Base-by-base conservation (phyloP, 1,284 basidiomycete genomes). In the Ceratobasidium sp. region DNA sequence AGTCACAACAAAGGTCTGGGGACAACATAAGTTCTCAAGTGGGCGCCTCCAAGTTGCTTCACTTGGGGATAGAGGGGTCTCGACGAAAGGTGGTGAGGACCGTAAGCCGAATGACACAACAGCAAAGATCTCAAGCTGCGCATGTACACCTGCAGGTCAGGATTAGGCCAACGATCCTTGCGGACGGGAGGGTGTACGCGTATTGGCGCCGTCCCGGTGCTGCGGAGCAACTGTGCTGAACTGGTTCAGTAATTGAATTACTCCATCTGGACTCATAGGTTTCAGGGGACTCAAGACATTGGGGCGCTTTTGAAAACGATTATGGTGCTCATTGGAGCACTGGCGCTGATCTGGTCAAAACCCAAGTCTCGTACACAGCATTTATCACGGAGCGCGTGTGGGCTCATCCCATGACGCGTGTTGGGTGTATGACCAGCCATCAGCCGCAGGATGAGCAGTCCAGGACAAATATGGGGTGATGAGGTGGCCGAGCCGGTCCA, bases 61-160 rank as follows among this genome's bases (percentile, higher is more conserved):
- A 49, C 43, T n/a, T 41, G 14, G 46, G 58, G 22, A 16, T n/a
- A 62, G 43, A 27, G 6, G 24, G 37, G 2, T 2, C 34, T 43
- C 58, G 6, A 62, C 27, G 24, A 39, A 43, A 43, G 22, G 37
- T 22, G 49, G 22, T 19, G 37, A 39, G 41, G 24, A 24, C 16
- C 8, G 37, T 11, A 39, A 37, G 54, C 53, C 24, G 39, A 53
- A 53, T 2, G 29, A 4, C 39, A 31, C 53, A 29, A 11, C 4
- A 1, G 16, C 41, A 43, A 16, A 29, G 41, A 8, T 24, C 49
- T 49, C 43, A 34, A 49, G 54, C 53, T 48, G 69, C 46, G 69
- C 69, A 72, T 61, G 69, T 39, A 61, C 49, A 22, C 69, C 56
- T 62, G 37, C 69, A 61, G 69, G 56, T 39, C 46, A 41, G 41